phyloP scores from a whole-genome alignment of 2,329 filamentous ascomycete species.

The Aspergillus versicolor region DNA sequence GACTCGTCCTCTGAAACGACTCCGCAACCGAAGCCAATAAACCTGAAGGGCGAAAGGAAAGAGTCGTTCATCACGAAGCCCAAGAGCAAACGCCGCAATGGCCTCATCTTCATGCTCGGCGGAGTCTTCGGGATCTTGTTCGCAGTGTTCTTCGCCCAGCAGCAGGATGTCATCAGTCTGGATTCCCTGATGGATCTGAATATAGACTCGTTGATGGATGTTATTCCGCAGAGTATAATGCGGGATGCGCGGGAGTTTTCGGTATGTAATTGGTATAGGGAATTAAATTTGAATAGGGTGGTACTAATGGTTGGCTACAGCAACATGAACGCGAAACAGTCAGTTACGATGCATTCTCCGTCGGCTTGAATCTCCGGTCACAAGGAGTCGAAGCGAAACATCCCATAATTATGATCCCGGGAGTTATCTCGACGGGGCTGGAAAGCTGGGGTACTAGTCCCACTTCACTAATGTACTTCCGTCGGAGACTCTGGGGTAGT shows the following conservation, averaged over 20 bases:
- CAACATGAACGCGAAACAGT: conserved; percentile 84
- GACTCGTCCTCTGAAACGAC: conserved; percentile 13
- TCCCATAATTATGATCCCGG: conserved; percentile 94
- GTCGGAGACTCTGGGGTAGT: conserved; percentile 92
- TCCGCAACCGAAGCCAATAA: not conserved
- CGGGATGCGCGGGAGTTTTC: conserved; percentile 83
- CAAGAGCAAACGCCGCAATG: conserved; percentile 68
- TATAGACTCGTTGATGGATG: conserved; percentile 83
- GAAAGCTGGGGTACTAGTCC: conserved; percentile 95
- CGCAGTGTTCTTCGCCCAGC: conserved; percentile 85
- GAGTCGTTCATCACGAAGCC: conserved; percentile 36
- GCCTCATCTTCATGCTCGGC: conserved; percentile 82
- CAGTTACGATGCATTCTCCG: conserved; percentile 89
- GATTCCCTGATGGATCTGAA: conserved; percentile 70
- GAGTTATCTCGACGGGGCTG: conserved; percentile 93
- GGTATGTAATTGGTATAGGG: conserved; percentile 49
- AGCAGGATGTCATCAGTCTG: conserved; percentile 84
- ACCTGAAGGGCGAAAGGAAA: conserved; percentile 1
- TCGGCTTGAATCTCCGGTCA: conserved; percentile 76
- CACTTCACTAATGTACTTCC: conserved; percentile 82
- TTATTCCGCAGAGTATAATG: conserved; percentile 79
- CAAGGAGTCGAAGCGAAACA: conserved; percentile 82
- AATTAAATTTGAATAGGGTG: not conserved
- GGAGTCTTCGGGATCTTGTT: conserved; percentile 86
- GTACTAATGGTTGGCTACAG: conserved; percentile 31